Percentiles rank a stretch among this genome's conserved stretches.
phyloP scores from a whole-genome alignment of 73 alveolate species.

The Paraurostyla sp. region DNA sequence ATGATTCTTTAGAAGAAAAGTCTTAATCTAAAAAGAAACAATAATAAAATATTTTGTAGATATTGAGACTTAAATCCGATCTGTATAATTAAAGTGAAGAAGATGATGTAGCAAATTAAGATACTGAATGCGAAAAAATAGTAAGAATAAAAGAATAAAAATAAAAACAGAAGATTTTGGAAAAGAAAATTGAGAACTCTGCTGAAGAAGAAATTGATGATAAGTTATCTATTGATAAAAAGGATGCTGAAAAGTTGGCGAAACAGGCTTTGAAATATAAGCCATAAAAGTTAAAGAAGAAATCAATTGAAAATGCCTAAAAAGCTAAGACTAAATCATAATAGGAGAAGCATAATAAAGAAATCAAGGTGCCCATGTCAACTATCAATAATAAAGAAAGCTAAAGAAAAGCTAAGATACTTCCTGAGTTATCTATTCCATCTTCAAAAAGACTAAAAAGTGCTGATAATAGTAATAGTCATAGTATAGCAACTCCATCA shows the following conservation, averaged over 20 bases:
- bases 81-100: conserved; percentile 6
- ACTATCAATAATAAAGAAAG: no score
- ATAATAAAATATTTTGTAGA: background rate
- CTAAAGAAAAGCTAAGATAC: no score
- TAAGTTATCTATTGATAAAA: background rate
- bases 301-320: no score
- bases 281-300: background rate
- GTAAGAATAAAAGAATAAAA: background rate
- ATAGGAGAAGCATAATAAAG: no score
- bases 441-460: no score
- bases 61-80: background rate
- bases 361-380: no score
- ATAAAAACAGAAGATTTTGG: background rate
- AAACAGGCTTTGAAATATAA: background rate
- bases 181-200: background rate
- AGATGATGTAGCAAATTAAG: background rate
- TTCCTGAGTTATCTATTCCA: no score
- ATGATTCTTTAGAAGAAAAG: no score
- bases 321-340: no score
- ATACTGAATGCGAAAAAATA: background rate
- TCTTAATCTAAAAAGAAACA: no score
- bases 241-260: background rate
- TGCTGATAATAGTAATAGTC: no score
- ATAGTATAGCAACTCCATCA: no score
- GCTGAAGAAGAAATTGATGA: background rate